Conservation (phyloP, 208 protist species). For the Phytomonas francai region DNA sequence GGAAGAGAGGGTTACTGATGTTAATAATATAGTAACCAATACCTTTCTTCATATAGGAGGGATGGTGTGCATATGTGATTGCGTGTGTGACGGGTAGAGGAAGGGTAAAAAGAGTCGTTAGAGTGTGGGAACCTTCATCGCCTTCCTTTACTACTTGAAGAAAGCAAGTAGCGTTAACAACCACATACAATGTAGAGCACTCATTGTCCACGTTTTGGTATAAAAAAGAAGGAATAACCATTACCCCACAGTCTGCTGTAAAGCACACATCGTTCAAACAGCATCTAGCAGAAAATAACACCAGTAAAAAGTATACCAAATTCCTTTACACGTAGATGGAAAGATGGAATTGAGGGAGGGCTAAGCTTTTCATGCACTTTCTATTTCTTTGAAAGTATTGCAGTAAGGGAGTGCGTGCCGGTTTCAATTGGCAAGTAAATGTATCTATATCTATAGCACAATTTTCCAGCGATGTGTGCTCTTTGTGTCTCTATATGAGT, state of each 20-base stretch:
- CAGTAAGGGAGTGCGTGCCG: slow-evolving; percentile 1
- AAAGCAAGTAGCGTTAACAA: neutral
- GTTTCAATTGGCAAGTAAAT: neutral
- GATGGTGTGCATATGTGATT: no score
- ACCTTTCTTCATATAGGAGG: neutral
- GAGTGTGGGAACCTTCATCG: neutral
- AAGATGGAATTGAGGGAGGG: neutral
- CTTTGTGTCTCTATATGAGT: neutral
- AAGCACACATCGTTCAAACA: neutral
- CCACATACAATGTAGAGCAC: neutral
- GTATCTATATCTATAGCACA: neutral
- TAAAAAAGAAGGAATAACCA: slow-evolving; percentile 7
- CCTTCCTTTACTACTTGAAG: neutral
- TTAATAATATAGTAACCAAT: neutral
- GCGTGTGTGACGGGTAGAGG: no score
- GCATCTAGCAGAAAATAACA: neutral
- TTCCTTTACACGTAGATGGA: neutral
- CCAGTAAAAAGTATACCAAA: neutral
- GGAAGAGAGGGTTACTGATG: neutral
- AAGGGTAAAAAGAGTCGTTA: neutral
- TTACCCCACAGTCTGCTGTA: neutral
- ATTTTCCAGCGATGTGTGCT: neutral
- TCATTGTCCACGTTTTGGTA: neutral
- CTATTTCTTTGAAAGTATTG: slow-evolving; percentile 8
- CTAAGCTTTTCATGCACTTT: neutral